These are phyloP conservation scores for Takashimella tepidaria DNA, from an alignment of 1,284 basidiomycete species.

Conservation along the genomic window DNA sequence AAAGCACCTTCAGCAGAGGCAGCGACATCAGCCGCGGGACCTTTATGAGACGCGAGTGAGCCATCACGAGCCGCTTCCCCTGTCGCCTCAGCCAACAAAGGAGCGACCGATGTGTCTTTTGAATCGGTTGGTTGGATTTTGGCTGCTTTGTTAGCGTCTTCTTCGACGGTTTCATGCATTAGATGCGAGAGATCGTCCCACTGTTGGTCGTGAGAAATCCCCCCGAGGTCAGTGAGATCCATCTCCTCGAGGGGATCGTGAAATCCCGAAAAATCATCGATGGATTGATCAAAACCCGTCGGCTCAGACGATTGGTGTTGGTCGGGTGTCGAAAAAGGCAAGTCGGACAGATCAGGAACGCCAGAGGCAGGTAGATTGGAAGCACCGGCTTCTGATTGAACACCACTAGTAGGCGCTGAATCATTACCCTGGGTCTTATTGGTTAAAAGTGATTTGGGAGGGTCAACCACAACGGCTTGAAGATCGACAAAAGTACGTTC, in stretches of 20 bases:
- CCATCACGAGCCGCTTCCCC: constrained; percentile 20
- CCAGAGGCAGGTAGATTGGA: neutral
- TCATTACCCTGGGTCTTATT: constrained; percentile 7
- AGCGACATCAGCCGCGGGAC: neutral
- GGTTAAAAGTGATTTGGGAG: constrained; percentile 17
- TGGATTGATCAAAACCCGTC: constrained; percentile 13
- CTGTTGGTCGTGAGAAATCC: constrained; percentile 21
- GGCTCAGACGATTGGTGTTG: neutral
- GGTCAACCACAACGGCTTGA: constrained; percentile 14
- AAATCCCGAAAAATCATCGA: constrained; percentile 33
- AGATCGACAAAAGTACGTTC: constrained; percentile 50
- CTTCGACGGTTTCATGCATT: constrained; percentile 7
- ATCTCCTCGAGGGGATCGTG: constrained; percentile 25
- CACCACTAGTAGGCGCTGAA: neutral
- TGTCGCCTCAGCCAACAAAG: constrained; percentile 1
- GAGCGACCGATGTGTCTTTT: neutral
- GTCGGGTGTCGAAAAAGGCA: neutral
- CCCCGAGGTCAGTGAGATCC: constrained; percentile 32
- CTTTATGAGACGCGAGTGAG: neutral
- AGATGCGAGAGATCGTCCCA: constrained; percentile 27
- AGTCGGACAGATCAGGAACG: constrained; percentile 7
- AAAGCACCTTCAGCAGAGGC: neutral
- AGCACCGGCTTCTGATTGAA: neutral
- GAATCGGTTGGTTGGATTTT: neutral
- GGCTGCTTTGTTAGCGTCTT: neutral